These are phyloP conservation scores for Lactarius hengduanensis DNA, from an alignment of 768 basidiomycete species.

Conservation along the genomic window DNA sequence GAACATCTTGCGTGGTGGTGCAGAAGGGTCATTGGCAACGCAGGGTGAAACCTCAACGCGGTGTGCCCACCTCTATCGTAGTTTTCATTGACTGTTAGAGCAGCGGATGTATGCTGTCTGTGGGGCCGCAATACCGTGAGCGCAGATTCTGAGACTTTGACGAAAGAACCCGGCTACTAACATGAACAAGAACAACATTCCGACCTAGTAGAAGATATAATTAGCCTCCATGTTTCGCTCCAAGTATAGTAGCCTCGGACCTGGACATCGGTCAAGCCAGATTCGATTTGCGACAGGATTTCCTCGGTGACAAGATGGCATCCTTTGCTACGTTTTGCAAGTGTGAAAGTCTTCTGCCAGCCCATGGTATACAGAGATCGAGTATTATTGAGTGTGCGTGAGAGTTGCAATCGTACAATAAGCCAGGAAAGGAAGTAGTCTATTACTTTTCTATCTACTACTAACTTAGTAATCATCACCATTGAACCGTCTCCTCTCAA, in stretches of 20 bases:
- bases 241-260: slow-evolving; percentile 37
- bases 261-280: slow-evolving; percentile 67
- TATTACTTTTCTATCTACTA: neutral
- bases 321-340: slow-evolving; percentile 54
- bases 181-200: slow-evolving; percentile 91
- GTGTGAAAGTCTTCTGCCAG: slow-evolving; percentile 84
- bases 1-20: slow-evolving; percentile 38
- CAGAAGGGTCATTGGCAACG: neutral
- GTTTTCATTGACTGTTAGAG: slow-evolving; percentile 86
- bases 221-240: slow-evolving; percentile 6
- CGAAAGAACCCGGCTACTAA: slow-evolving; percentile 37
- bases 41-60: neutral
- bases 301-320: slow-evolving; percentile 86
- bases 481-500: slow-evolving; percentile 47
- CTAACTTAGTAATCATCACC: slow-evolving; percentile 23
- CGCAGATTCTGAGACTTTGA: neutral
- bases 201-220: slow-evolving; percentile 53
- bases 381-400: neutral
- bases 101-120: slow-evolving; percentile 76
- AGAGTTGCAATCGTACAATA: neutral
- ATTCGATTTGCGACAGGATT: slow-evolving; percentile 60
- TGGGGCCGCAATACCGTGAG: neutral
- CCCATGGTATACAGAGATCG: slow-evolving; percentile 51
- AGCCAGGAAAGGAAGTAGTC: neutral
- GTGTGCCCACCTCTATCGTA: slow-evolving; percentile 61